A percentile compares a stretch with the other conserved stretches of the same genome.
Conservation (phyloP, 148 eudicot genomes). For the Bassia scoparia region DNA sequence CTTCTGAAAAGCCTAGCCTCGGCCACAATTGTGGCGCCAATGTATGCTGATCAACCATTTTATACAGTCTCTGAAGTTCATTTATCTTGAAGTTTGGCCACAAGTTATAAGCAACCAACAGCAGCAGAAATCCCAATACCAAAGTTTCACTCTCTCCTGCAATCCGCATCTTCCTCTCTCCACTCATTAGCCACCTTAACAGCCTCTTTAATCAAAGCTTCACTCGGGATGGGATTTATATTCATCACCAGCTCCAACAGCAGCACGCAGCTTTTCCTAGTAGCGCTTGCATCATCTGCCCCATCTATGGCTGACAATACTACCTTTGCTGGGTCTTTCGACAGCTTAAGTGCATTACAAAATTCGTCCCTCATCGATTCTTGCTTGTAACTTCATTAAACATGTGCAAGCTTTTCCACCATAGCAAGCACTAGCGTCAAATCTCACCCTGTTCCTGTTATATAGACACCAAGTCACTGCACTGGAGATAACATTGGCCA, state of each 20-base stretch:
- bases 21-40: constrained; percentile 9
- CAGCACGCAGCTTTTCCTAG: constrained; percentile 17
- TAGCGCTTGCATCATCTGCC: constrained; percentile 13
- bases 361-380: background rate
- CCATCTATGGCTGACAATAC: constrained; percentile 20
- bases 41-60: background rate
- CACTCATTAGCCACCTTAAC: constrained; percentile 7
- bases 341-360: constrained; percentile 16
- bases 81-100: background rate
- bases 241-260: constrained; percentile 22
- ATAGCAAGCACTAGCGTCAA: too few species aligned
- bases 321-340: constrained; percentile 17
- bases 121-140: constrained; percentile 18
- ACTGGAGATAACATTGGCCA: too few species aligned
- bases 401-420: constrained; percentile 15
- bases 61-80: background rate
- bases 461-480: too few species aligned
- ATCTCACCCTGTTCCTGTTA: too few species aligned
- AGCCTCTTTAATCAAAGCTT: constrained; percentile 20
- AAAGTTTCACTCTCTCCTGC: constrained; percentile 8
- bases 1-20: constrained; percentile 14
- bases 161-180: constrained; percentile 3
- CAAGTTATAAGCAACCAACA: constrained; percentile 15
- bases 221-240: constrained; percentile 8
- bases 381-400: constrained; percentile 15